A percentile compares a stretch with the other conserved stretches of the same genome.
These are phyloP conservation scores for Tetratostichococcus sp. DNA, from an alignment of 139 green algal genomes.

Conservation along the genomic window DNA sequence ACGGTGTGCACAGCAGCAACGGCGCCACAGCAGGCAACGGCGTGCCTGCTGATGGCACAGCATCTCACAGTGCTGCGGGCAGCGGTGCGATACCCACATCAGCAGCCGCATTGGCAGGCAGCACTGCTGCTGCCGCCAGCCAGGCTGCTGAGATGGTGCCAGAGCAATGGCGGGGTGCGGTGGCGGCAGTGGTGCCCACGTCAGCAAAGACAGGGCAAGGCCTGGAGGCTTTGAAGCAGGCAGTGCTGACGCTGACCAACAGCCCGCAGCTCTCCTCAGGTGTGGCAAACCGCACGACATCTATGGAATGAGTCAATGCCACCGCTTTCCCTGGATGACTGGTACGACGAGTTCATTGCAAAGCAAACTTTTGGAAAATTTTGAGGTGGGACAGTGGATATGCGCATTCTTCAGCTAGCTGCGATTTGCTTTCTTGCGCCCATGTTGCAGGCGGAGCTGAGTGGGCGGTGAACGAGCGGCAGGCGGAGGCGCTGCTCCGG, in stretches of 20 bases:
- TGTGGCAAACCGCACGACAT: neutral
- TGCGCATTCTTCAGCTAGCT: too few species aligned
- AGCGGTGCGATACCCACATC: too few species aligned
- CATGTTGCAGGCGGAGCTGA: constrained; percentile 47
- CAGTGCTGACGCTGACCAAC: constrained; percentile 26
- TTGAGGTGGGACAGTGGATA: too few species aligned
- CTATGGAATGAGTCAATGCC: too few species aligned
- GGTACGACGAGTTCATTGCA: too few species aligned
- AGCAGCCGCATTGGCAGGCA: too few species aligned
- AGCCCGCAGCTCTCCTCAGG: neutral
- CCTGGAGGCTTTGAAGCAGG: constrained; percentile 57
- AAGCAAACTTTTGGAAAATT: too few species aligned
- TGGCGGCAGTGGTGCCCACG: constrained; percentile 49
- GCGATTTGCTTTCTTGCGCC: too few species aligned
- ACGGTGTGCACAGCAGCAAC: neutral
- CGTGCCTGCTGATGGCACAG: too few species aligned
- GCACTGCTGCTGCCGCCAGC: neutral
- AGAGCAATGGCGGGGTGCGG: constrained; percentile 2
- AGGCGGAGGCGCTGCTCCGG: constrained; percentile 79
- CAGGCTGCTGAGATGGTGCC: constrained; percentile 1
- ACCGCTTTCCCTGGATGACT: too few species aligned
- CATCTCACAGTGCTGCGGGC: too few species aligned
- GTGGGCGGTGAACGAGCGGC: constrained; percentile 90
- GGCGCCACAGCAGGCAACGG: too few species aligned
- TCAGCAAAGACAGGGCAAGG: constrained; percentile 57